These are phyloP conservation scores for Phalaenopsis hybrid DNA, from an alignment of 116 monocot genomes.

Conservation along the genomic window DNA sequence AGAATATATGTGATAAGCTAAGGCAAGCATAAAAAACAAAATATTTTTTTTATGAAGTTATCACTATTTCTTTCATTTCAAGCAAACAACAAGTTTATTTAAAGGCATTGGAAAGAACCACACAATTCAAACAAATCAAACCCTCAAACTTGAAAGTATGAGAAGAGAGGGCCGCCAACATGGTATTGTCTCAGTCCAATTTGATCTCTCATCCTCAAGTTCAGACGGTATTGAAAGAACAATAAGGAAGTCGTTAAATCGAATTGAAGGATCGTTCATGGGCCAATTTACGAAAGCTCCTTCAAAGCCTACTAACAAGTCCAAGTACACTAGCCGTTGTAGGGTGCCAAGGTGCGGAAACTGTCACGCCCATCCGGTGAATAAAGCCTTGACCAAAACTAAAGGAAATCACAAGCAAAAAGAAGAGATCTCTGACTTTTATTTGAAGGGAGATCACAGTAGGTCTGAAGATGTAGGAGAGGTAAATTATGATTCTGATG, in stretches of 20 bases:
- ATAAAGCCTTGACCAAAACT: conserved; percentile 19
- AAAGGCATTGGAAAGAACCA: too few species aligned
- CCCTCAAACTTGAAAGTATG: not conserved
- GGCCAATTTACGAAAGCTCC: not conserved
- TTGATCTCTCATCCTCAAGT: too few species aligned
- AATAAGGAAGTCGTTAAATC: not conserved
- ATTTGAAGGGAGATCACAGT: not conserved
- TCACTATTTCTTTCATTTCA: not conserved
- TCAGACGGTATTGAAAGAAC: not conserved
- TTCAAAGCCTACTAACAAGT: conserved; percentile 21
- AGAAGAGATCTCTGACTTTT: not conserved
- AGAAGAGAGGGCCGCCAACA: conserved; percentile 24
- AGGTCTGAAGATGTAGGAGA: not conserved
- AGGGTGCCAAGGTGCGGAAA: not conserved
- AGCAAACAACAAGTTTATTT: not conserved
- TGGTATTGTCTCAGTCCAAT: conserved; percentile 3
- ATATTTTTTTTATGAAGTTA: too few species aligned
- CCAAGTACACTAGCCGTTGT: conserved; percentile 16
- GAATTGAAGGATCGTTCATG: not conserved
- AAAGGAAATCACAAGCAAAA: conserved; percentile 8
- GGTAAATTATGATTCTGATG: not conserved
- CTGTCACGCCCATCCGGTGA: conserved; percentile 4
- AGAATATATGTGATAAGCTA: too few species aligned
- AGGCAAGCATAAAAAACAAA: too few species aligned
- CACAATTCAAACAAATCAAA: too few species aligned